Evolutionary conservation across 2,329 filamentous ascomycete genomes (phyloP), one percentile per base, ranked within the genome.

Genomic region (Fonsecaea pugnacius): DNA sequence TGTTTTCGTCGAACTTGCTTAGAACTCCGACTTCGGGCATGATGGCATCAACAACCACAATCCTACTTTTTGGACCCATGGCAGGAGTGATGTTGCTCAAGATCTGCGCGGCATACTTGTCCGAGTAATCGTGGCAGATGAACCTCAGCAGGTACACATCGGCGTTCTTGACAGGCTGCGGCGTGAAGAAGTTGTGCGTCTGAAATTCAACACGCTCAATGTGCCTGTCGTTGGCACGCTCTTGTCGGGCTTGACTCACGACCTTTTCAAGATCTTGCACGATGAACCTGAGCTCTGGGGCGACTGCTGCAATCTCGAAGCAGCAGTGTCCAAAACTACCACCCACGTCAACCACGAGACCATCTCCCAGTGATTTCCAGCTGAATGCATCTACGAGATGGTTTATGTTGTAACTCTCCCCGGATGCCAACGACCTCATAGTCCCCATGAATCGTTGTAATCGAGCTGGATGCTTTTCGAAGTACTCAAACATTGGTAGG

Each of bases 241-340:
- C 66, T 16, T 38, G 57, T 36, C 21, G 16, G 1, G 57, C 63
- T n/a, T 43, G 33, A 16, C 10, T 32, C 30, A 73, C 68, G 3
- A 76, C 75, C 32, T 78, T 71, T 9, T 75, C 72, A 14, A 83
- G 74, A 66, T 84, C 82, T 66, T 84, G 78, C 1, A 84, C 85
- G 14, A 87, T 74, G 70, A 87, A 86, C 52, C 76, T 78, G 68
- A 86, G 79, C 43, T 81, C 78, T 53, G 78, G 77, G 74, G 82
- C 85, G 61, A 73, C 75, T 65, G 77, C 76, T 1, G 84, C 86
- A 50, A 88, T 75, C 3, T 81, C 83, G n/a, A 84, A 78, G 53
- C 78, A 82, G n/a, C 83, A 81, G 53, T 85, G 84, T 0, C 86
- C 86, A 58, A 84, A 82, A 18, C 82, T 84, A 2, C 86, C 86